Conservation (phyloP, 2,329 filamentous ascomycete species). For the Juglanconis oblonga region DNA sequence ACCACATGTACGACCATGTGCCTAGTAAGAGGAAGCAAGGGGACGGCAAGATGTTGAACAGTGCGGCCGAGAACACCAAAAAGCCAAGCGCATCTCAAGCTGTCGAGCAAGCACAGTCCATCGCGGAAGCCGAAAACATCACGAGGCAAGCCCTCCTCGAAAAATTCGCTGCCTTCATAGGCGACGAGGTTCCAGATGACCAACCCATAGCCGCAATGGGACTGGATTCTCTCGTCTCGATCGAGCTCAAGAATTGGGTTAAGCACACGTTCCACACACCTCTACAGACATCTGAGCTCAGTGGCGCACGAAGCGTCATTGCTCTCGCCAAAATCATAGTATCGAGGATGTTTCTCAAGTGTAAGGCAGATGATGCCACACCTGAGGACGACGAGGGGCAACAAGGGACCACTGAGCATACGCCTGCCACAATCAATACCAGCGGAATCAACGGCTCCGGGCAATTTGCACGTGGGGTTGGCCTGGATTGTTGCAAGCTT, state of each 20-base stretch:
- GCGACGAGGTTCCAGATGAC: conserved; percentile 20
- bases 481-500: too few species aligned
- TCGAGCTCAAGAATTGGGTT: conserved; percentile 26
- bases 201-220: conserved; percentile 20
- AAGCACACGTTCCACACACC: conserved; percentile 22
- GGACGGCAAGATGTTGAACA: too few species aligned
- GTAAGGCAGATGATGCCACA: conserved; percentile 13
- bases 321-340: conserved; percentile 24
- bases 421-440: too few species aligned
- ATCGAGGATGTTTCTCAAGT: conserved; percentile 22
- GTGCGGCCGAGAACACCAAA: too few species aligned
- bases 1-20: too few species aligned
- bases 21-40: too few species aligned
- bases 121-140: conserved; percentile 20
- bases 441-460: too few species aligned
- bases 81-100: too few species aligned
- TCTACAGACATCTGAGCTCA: conserved; percentile 28
- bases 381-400: neutral
- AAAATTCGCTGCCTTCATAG: conserved; percentile 24
- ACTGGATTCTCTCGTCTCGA: conserved; percentile 24
- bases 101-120: neutral
- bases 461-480: too few species aligned
- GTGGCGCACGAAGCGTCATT: conserved; percentile 23
- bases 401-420: too few species aligned
- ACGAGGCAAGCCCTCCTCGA: conserved; percentile 19